Base-by-base conservation (phyloP, 2,329 filamentous ascomycete genomes). In the Xylariaceae sp. region DNA sequence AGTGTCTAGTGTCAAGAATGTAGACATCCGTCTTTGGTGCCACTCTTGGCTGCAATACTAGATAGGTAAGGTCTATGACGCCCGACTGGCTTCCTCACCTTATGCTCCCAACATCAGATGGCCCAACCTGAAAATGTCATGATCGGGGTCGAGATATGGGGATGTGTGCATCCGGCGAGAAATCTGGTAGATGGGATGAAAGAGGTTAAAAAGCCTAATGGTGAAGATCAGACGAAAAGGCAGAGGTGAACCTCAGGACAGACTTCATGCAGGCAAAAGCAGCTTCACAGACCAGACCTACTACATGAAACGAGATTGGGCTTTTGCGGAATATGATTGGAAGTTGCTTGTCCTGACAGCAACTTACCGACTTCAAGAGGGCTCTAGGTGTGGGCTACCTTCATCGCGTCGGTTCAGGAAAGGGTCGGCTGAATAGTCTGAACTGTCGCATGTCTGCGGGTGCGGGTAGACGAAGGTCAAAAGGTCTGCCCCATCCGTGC, bases 191-290 rank as follows among this genome's bases (percentile, higher is more conserved):
- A 48, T 55, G 46, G 50, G 54, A 59, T 23, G 58, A 55, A 53
- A 58, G 23, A 45, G 16, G 40, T 27, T 7, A 36, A 57, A 57
- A 41, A 49, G 56, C 50, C 53, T 55, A 52, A 58, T 57, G 35
- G 43, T 29, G 54, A 50, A 57, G 44, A 59, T 55, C 53, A 55
- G 44, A 61, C 53, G 48, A 45, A 41, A 40, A 36, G 41, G 18
- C 18, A 20, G 13, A 24, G 16, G 23, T 29, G 29, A 10, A 27
- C 18, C 36, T 8, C 15, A 23, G 37, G 36, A 26, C 15, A 46
- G 29, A 33, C n/a, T 53, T 46, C 40, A 46, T 53, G 50, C 53
- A 32, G 3, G 37, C 39, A 29, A 26, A 21, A 16, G 16, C 18
- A 32, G 47, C 52, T 50, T 40, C 20, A 43, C 7, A 26, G 30